These are phyloP conservation scores for Colletotrichum abscissum DNA, from an alignment of 2,329 filamentous ascomycete genomes.

Conservation along the genomic window DNA sequence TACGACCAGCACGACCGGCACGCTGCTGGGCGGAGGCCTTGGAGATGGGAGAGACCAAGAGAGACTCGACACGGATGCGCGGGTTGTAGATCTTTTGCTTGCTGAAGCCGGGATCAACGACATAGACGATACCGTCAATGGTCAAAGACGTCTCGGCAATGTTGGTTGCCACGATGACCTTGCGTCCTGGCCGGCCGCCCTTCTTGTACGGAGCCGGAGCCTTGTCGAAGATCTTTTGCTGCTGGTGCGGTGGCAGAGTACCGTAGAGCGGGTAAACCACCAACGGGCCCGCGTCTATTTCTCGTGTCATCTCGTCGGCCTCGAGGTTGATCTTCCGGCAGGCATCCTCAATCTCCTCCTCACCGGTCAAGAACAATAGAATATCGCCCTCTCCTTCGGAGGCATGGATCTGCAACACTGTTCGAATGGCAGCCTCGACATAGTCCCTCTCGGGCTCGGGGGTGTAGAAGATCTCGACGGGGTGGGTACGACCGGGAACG, in stretches of 20 bases:
- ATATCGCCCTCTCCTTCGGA: conserved; percentile 94
- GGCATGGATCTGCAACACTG: conserved; percentile 96
- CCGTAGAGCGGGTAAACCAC: conserved; percentile 95
- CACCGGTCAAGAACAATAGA: conserved; percentile 93
- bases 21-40: conserved; percentile 97
- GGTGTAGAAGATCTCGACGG: conserved; percentile 98
- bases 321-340: conserved; percentile 92
- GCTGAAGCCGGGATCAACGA: conserved; percentile 98
- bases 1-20: conserved; percentile 99
- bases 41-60: conserved; percentile 97
- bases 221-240: conserved; percentile 94
- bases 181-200: conserved; percentile 89
- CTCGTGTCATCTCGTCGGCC: conserved; percentile 89
- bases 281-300: conserved; percentile 91
- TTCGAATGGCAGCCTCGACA: conserved; percentile 93
- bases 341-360: conserved; percentile 98
- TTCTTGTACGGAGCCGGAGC: conserved; percentile 79
- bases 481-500: conserved; percentile 93
- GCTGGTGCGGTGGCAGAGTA: conserved; percentile 89
- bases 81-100: conserved; percentile 99
- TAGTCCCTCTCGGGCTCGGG: conserved; percentile 96
- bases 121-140: conserved; percentile 98
- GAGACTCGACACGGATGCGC: conserved; percentile 92
- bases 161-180: conserved; percentile 94
- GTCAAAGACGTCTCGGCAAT: conserved; percentile 98